Evolutionary conservation across 129 eudicot genomes (phyloP).

Genomic region (Cynara cardunculus): DNA sequence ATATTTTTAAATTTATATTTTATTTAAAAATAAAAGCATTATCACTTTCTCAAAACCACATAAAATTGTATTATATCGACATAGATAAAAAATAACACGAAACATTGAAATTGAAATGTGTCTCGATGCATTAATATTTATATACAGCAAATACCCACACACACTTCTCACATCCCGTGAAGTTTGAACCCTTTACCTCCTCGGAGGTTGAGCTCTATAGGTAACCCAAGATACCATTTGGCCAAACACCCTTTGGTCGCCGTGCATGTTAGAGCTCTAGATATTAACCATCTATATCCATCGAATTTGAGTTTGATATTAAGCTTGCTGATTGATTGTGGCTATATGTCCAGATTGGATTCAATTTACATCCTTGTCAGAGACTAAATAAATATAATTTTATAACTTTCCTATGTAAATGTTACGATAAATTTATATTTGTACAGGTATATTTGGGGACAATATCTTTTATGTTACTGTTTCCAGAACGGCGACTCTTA

Average conservation of each 20-base stretch:
- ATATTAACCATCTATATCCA: neutral
- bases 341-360: neutral
- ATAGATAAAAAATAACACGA: no score
- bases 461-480: constrained; percentile 50
- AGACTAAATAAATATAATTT: neutral
- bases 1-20: no score
- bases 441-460: constrained; percentile 31
- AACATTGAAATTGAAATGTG: no score
- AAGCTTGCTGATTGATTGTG: neutral
- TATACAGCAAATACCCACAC: neutral
- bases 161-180: neutral
- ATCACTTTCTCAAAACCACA: no score
- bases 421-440: neutral
- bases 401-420: neutral
- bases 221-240: neutral
- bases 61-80: no score
- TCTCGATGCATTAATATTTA: no score
- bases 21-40: no score
- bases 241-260: neutral
- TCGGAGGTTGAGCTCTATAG: neutral
- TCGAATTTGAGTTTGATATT: neutral
- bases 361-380: neutral
- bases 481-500: constrained; percentile 30
- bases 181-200: neutral
- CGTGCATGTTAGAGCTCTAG: neutral